phyloP scores from a whole-genome alignment of 1,139 yeast species.

The Geotrichum reessii region DNA sequence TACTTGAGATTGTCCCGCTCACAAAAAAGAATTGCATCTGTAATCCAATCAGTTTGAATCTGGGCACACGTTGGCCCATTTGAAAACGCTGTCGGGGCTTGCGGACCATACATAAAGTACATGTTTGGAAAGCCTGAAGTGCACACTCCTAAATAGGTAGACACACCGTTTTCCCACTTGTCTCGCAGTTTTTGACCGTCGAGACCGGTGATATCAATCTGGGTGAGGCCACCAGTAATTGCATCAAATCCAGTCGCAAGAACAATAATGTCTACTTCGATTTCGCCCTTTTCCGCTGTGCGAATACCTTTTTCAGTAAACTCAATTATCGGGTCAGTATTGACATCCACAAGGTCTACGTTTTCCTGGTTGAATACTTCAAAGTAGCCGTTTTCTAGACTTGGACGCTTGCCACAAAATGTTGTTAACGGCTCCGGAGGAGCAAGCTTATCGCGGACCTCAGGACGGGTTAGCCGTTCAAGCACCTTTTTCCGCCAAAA shows the following conservation, averaged over 20 bases:
- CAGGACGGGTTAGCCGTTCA: slow-evolving; percentile 28
- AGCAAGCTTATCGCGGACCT: slow-evolving; percentile 27
- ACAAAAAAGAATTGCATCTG: slow-evolving; percentile 21
- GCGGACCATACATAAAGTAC: slow-evolving; percentile 34
- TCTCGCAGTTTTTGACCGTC: slow-evolving; percentile 25
- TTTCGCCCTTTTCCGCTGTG: slow-evolving; percentile 23
- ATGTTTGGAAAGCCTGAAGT: slow-evolving; percentile 30
- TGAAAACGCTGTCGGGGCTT: slow-evolving; percentile 32
- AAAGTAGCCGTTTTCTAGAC: slow-evolving; percentile 27
- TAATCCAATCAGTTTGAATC: slow-evolving; percentile 27
- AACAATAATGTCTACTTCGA: slow-evolving; percentile 29
- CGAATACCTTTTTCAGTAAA: slow-evolving; percentile 28
- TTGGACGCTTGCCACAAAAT: slow-evolving; percentile 33
- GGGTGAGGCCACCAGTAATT: slow-evolving; percentile 32
- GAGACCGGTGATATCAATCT: slow-evolving; percentile 26
- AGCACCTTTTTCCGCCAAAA: slow-evolving; percentile 30
- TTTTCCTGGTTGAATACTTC: slow-evolving; percentile 32
- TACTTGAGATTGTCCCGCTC: slow-evolving; percentile 19
- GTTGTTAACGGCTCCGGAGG: slow-evolving; percentile 29
- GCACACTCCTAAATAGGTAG: slow-evolving; percentile 29
- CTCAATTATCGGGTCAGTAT: slow-evolving; percentile 27
- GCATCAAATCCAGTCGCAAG: slow-evolving; percentile 36
- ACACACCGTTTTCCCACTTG: slow-evolving; percentile 29
- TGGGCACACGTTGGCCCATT: slow-evolving; percentile 33
- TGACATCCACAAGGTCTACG: slow-evolving; percentile 30